Base-by-base conservation (phyloP, 192 early-diverging fungal genomes). In the Phlyctochytrium planicorne region DNA sequence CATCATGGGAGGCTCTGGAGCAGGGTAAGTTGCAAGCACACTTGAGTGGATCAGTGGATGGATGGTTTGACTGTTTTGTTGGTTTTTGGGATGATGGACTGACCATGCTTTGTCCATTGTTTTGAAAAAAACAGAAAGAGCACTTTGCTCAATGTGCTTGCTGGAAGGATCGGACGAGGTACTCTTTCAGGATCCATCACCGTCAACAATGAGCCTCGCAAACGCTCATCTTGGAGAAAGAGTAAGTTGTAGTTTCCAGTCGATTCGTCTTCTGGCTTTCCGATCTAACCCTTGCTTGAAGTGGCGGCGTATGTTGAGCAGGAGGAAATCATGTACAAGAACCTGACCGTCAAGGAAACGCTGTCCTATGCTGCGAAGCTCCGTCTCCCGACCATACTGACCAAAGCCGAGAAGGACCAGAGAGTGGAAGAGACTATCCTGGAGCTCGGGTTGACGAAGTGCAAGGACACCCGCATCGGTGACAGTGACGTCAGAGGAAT, bases 121-220 rank as follows among this genome's bases (percentile, higher is more conserved):
- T n/a, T n/a, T n/a, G n/a, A n/a, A n/a, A n/a, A n/a, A n/a, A n/a
- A n/a, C n/a, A n/a, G n/a, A n/a, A 97, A 97, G 70, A 94, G 94
- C 14, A 94, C 89, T 30, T 78, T 95, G 56, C 77, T 97, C 36
- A 92, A 97, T 71, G 93, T 95, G 65, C 80, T 97, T 20, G 93
- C 95, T 0, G 80, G 87, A 1, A 81, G 91, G 32, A 86, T 89
- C 59, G 93, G 93, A 67, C 75, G 82, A 20, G 95, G 95, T 50
- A 76, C 73, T 1, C 83, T 93, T n/a, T 72, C 81, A 30, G 94
- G 95, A 3, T 80, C 88, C 40, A 87, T 95, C 17, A 76, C 87
- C 55, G 85, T 94, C 24, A 91, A 96, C 67, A 93, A 93, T n/a
- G 79, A 81, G 30, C 79, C 91, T 50, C 80, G 88, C n/a, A n/a